Conservation (phyloP, 2,329 filamentous ascomycete genomes). For the Xylariales sp. region DNA sequence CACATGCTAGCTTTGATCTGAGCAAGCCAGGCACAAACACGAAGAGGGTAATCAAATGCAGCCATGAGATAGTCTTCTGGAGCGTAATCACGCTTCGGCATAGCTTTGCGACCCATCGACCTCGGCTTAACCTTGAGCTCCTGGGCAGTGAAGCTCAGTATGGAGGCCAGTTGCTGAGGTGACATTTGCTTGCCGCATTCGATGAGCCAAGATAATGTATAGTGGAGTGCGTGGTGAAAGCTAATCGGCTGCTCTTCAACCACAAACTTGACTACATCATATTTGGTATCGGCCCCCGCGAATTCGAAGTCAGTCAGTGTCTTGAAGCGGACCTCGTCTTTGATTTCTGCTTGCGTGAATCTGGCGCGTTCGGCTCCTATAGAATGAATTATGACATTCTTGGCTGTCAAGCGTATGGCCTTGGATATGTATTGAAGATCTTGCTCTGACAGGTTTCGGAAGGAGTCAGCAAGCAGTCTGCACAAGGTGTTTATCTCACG, state of each 20-base stretch:
- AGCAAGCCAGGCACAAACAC: conserved; percentile 92
- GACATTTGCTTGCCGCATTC: conserved; percentile 80
- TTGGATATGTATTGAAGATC: conserved; percentile 62
- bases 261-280: conserved; percentile 76
- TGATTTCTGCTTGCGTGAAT: conserved; percentile 84
- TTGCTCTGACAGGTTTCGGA: conserved; percentile 63
- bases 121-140: conserved; percentile 64
- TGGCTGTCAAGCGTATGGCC: conserved; percentile 71
- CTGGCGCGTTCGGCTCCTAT: conserved; percentile 82
- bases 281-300: conserved; percentile 51
- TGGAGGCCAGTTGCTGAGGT: conserved; percentile 57
- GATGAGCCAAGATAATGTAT: conserved; percentile 91
- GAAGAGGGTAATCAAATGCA: conserved; percentile 86
- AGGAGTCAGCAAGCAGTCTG: conserved; percentile 82
- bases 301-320: conserved; percentile 75
- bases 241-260: conserved; percentile 90
- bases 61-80: conserved; percentile 80
- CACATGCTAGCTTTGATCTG: conserved; percentile 99
- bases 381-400: conserved; percentile 83
- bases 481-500: conserved; percentile 92
- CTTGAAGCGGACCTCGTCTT: conserved; percentile 81
- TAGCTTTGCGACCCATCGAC: conserved; percentile 55
- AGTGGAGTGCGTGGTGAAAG: conserved; percentile 96
- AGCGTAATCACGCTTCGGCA: conserved; percentile 52
- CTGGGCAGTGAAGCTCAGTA: conserved; percentile 68